These are phyloP conservation scores for Trametes punicea DNA, from an alignment of 768 basidiomycete species.

Conservation along the genomic window DNA sequence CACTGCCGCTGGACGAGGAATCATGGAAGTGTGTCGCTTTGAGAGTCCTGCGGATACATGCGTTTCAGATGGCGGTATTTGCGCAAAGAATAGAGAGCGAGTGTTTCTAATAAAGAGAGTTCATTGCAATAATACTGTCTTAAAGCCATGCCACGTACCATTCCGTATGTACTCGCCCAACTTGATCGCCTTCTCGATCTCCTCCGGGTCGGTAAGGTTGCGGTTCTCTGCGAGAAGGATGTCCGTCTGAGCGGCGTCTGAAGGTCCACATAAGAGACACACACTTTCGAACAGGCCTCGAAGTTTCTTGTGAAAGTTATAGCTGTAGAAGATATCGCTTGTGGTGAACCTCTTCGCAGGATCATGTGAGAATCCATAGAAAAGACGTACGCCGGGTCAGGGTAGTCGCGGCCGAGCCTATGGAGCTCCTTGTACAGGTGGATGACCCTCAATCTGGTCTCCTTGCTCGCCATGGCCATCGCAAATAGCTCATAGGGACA, in stretches of 20 bases:
- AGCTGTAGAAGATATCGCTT: conserved; percentile 39
- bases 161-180: conserved; percentile 85
- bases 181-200: conserved; percentile 73
- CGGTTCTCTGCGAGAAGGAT: conserved; percentile 53
- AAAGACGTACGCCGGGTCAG: conserved; percentile 67
- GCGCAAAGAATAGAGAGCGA: conserved; percentile 76
- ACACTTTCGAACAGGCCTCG: conserved; percentile 72
- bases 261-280: conserved; percentile 21
- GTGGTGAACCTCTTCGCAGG: background rate
- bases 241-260: background rate
- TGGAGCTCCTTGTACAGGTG: conserved; percentile 81
- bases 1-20: background rate
- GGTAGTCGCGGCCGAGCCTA: conserved; percentile 76
- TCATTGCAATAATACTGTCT: background rate
- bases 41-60: conserved; percentile 47
- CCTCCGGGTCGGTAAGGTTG: conserved; percentile 57
- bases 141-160: conserved; percentile 41
- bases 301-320: conserved; percentile 73
- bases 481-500: background rate
- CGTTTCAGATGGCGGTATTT: conserved; percentile 81
- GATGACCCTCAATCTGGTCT: conserved; percentile 60
- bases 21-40: conserved; percentile 13
- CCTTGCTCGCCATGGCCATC: conserved; percentile 43
- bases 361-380: conserved; percentile 1
- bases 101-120: conserved; percentile 53